Base-by-base conservation (phyloP, 2,329 filamentous ascomycete species). In the Ceratocystis colombiana region DNA sequence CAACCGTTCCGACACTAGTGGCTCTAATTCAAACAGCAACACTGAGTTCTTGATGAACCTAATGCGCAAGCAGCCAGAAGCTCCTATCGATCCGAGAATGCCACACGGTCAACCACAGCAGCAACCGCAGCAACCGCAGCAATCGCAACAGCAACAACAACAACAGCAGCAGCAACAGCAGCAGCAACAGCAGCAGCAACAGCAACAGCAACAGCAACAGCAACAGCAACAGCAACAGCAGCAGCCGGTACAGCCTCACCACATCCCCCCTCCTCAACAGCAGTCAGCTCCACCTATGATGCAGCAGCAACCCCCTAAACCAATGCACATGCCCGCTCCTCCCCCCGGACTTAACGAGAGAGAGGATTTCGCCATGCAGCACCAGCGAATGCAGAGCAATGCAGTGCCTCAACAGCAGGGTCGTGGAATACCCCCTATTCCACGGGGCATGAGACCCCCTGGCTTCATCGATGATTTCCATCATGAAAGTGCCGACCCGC, bases 11-110 rank as follows among this genome's bases (percentile, higher is more conserved):
- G 67, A 68, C 17, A 30, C 64, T 20, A 45, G 53, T n/a, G 64
- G 61, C 28, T 10, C 48, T 15, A 53, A 25, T 22, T 65, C 53
- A 72, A 86, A 82, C 73, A 84, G 80, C 71, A 89, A 93, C 71
- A 84, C 88, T n/a, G 88, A 95, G 70, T 92, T 94, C 73, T 78
- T 96, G 62, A 89, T 96, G 75, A 88, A 86, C 68, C 80, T 96
- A 37, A 94, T 96, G 89, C 79, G 81, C 67, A 73, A 72, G 0
- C 77, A 75, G 2, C 77, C 80, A 0, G 81, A 84, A 33, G 74
- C 76, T 5, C 79, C 80, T 48, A 76, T 79, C 68, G 77, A 77
- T 44, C 83, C 85, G 66, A 72, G 79, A 61, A 73, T 82, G 64
- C 78, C 83, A 73, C 78, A 28, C 5, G 57, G 62, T 75, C 78